Percentiles rank a stretch among this genome's conserved stretches.
These are phyloP conservation scores for Nectriaceae sp. DNA, from an alignment of 2,329 filamentous ascomycete genomes.

Conservation along the genomic window DNA sequence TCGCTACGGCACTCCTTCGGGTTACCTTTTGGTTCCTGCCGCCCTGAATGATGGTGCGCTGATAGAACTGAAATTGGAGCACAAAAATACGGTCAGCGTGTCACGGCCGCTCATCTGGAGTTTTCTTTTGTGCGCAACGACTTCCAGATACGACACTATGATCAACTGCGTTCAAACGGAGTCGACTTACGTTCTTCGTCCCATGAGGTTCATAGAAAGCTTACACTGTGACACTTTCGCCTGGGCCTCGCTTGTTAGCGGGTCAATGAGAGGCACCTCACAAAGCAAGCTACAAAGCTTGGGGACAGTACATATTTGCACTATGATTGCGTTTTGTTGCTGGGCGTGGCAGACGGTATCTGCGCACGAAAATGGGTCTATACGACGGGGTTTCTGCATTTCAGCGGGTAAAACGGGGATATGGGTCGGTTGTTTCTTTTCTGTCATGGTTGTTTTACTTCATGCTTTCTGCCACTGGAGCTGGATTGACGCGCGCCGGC, in stretches of 20 bases:
- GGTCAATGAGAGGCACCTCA: neutral
- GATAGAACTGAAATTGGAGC: too few species aligned
- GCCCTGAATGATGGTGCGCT: too few species aligned
- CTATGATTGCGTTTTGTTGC: constrained; percentile 23
- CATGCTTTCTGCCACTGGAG: constrained; percentile 11
- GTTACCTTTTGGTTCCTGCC: too few species aligned
- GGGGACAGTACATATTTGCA: constrained; percentile 31
- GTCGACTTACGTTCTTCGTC: constrained; percentile 13
- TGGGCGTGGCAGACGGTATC: constrained; percentile 20
- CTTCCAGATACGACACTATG: constrained; percentile 7
- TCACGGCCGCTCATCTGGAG: constrained; percentile 13
- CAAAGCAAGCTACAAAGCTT: constrained; percentile 23
- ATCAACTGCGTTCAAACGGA: constrained; percentile 6
- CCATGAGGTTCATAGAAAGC: constrained; percentile 7
- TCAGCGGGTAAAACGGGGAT: constrained; percentile 37
- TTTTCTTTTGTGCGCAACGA: constrained; percentile 18
- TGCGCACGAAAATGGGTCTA: constrained; percentile 32
- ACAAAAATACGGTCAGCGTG: too few species aligned
- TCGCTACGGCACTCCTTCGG: too few species aligned
- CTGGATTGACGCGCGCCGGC: neutral
- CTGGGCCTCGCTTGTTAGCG: too few species aligned
- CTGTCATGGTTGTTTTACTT: constrained; percentile 17
- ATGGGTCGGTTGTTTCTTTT: constrained; percentile 14
- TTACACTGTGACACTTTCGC: neutral
- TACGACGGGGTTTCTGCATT: constrained; percentile 40